phyloP scores from a whole-genome alignment of 768 basidiomycete genomes.

The Filobasidium floriforme region DNA sequence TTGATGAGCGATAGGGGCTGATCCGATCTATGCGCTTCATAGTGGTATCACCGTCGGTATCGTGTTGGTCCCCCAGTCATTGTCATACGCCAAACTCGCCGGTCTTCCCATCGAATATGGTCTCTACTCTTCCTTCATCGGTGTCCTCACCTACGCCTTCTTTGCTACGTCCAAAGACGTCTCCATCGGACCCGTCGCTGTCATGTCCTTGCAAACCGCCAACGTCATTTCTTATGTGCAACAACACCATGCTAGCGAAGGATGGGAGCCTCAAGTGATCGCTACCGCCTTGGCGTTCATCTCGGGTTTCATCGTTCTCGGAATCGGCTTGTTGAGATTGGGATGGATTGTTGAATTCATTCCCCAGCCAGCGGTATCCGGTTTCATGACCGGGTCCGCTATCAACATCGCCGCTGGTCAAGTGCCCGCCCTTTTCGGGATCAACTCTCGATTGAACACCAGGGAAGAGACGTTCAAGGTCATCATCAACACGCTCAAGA shows the following conservation, averaged over 20 bases:
- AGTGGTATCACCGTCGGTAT: constrained; percentile 82
- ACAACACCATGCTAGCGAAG: constrained; percentile 36
- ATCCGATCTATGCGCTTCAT: neutral
- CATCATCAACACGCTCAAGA: constrained; percentile 86
- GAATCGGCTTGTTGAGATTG: constrained; percentile 75
- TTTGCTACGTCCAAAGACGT: constrained; percentile 98
- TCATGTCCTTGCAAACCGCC: constrained; percentile 82
- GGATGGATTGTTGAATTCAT: constrained; percentile 94
- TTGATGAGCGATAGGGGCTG: too few relatives aligned
- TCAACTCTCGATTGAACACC: constrained; percentile 69
- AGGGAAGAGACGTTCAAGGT: constrained; percentile 75
- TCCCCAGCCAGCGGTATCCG: constrained; percentile 46
- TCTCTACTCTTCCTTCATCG: constrained; percentile 15
- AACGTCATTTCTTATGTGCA: constrained; percentile 69
- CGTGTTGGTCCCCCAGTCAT: constrained; percentile 87
- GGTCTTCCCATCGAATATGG: constrained; percentile 74
- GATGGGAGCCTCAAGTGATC: constrained; percentile 64
- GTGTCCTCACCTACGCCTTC: constrained; percentile 48
- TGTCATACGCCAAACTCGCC: constrained; percentile 67
- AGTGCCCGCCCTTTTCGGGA: constrained; percentile 81
- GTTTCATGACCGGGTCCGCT: constrained; percentile 94
- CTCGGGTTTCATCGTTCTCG: constrained; percentile 83
- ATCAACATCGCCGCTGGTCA: constrained; percentile 83
- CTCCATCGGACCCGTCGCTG: constrained; percentile 97
- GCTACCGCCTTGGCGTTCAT: constrained; percentile 78